Conservation (phyloP, 1,284 basidiomycete genomes). For the Ganoderma lingzhi region DNA sequence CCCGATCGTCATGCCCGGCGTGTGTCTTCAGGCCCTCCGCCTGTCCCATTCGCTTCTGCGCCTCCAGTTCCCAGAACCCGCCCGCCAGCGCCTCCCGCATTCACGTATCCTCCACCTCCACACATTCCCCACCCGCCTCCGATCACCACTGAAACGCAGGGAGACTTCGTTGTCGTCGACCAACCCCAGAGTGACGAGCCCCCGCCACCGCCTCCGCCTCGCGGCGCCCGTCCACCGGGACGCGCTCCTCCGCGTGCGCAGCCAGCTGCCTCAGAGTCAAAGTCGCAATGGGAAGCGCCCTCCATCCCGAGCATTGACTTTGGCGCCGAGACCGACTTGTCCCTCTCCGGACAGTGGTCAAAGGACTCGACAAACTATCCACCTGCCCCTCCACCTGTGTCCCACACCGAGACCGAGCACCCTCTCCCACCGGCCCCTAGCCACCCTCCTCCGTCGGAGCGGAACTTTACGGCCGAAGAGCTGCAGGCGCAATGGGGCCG, state of each 20-base stretch:
- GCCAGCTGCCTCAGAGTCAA: conserved; percentile 32
- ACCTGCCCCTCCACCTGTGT: conserved; percentile 27
- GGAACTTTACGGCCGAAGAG: conserved; percentile 61
- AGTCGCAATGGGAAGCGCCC: conserved; percentile 38
- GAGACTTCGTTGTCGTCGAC: conserved; percentile 36
- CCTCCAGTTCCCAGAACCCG: conserved; percentile 27
- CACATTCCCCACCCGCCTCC: conserved; percentile 43
- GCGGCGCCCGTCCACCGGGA: conserved; percentile 47
- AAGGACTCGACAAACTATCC: conserved; percentile 55
- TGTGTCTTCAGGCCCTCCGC: conserved; percentile 32
- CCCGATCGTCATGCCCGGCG: conserved; percentile 47
- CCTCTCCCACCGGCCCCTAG: conserved; percentile 17
- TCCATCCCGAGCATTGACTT: conserved; percentile 45
- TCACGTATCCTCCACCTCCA: conserved; percentile 35
- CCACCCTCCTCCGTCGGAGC: conserved; percentile 37
- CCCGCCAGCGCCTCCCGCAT: conserved; percentile 27
- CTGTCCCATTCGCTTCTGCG: conserved; percentile 32
- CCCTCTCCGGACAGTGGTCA: conserved; percentile 51
- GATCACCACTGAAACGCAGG: conserved; percentile 50
- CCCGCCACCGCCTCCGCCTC: conserved; percentile 56
- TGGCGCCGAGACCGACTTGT: conserved; percentile 48
- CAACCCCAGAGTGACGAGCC: conserved; percentile 40
- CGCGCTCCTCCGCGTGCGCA: conserved; percentile 44
- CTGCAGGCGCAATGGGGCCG: conserved; percentile 75
- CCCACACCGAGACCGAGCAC: conserved; percentile 8